These are phyloP conservation scores for Teratosphaeriaceae sp. DNA, from an alignment of 2,329 filamentous ascomycete genomes.

Conservation along the genomic window DNA sequence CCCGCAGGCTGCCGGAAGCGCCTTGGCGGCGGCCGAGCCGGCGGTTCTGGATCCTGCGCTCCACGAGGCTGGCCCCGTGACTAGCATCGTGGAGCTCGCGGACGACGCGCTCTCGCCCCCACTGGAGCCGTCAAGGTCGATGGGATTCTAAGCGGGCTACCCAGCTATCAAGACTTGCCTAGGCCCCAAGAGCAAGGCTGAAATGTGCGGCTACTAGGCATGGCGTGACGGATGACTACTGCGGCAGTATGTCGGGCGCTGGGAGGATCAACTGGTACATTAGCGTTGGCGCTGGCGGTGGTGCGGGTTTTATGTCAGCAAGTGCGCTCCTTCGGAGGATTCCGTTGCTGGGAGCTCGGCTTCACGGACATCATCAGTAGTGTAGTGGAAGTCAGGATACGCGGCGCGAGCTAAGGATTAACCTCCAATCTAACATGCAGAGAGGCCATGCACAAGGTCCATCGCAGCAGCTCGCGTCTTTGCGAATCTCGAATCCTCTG, in stretches of 20 bases:
- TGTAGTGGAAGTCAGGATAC: neutral
- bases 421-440: too few relatives aligned
- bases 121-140: neutral
- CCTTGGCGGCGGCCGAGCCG: neutral
- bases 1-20: neutral
- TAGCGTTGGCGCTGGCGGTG: constrained; percentile 21
- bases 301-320: neutral
- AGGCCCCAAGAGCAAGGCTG: too few relatives aligned
- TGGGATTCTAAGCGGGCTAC: too few relatives aligned
- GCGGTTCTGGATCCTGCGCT: neutral
- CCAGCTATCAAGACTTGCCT: too few relatives aligned
- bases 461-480: too few relatives aligned
- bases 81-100: constrained; percentile 3
- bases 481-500: too few relatives aligned
- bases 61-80: neutral
- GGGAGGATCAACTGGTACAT: neutral
- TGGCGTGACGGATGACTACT: neutral
- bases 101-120: constrained; percentile 2
- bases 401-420: neutral
- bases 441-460: too few relatives aligned
- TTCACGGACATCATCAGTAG: too few relatives aligned
- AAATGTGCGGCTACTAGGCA: too few relatives aligned
- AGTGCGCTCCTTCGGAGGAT: neutral
- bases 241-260: neutral
- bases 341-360: neutral